Evolutionary conservation across 306 rosid genomes (phyloP), one percentile per base, ranked within the genome.

Genomic region (barrel medic (Medicago truncatula)): DNA sequence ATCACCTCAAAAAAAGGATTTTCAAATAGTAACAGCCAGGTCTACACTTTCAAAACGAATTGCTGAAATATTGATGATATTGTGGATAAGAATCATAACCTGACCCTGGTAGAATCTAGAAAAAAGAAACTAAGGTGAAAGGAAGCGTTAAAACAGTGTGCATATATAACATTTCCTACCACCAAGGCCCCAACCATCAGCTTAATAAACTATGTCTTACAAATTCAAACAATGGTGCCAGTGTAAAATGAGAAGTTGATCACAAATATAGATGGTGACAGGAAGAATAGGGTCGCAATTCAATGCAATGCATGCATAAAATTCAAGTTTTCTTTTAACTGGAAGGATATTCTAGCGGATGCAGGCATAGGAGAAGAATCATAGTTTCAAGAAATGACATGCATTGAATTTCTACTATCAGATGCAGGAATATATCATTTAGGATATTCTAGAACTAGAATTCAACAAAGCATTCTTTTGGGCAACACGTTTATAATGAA

Each of bases 111-210:
- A 28, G 31, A 28, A 28, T 70, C 61, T 43, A 44, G 57, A 76
- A 64, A 76, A n/a, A 25, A 76, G 75, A 65, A 21, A 54, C 52
- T 39, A 9, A 54, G 20, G 74, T 47, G 66, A 81, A 52, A 5
- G 21, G 11, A 75, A 60, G 61, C 6, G 5, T n/a, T 46, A 18
- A 76, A 46, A 25, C 38, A 74, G 23, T 16, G 49, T 52, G 54
- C 31, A 49, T 16, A 49, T 16, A 20, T 39, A 49, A 34, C 63
- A 62, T 34, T 52, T 69, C 43, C 38, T 67, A 63, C 74, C 44
- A 72, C 20, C 73, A 39, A 67, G 70, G 70, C 70, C 18, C 46
- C 47, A 63, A 38, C 46, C 44, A 23, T 38, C 56, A 43, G 74
- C 41, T 56, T 7, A 31, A 38, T 41, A 12, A 64, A 79, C 31